Evolutionary conservation across 441 rosid genomes (phyloP).

Genomic region (Euphorbia neoarborescens): DNA sequence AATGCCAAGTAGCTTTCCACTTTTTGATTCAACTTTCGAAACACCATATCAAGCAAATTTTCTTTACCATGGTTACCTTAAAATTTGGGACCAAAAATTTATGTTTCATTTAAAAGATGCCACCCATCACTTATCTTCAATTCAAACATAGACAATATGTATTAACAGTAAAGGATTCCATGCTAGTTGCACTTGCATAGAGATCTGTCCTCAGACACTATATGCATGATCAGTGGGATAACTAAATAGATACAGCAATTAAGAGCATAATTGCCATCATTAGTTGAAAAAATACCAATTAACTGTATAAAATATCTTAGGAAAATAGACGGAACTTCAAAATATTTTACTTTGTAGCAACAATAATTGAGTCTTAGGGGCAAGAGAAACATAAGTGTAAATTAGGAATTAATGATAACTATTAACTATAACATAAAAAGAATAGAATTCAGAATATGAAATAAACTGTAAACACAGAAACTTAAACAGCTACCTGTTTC

Average conservation of each 20-base stretch:
- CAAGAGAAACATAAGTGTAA: neutral
- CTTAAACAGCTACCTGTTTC: constrained; percentile 56
- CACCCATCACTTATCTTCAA: neutral
- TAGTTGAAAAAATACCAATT: neutral
- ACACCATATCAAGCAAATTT: constrained; percentile 1
- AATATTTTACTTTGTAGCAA: neutral
- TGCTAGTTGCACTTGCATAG: neutral
- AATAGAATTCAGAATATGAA: neutral
- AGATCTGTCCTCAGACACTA: neutral
- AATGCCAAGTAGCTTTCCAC: neutral
- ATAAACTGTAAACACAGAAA: constrained; percentile 6
- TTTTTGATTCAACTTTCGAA: neutral
- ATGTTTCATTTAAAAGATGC: neutral
- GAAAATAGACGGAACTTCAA: neutral
- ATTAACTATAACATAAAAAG: neutral
- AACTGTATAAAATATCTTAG: neutral
- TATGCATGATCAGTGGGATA: neutral
- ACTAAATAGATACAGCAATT: neutral
- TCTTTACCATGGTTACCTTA: neutral
- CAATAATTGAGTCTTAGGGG: neutral
- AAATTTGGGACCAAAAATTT: neutral
- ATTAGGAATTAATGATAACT: neutral
- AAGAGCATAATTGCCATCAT: neutral
- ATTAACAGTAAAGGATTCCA: neutral
- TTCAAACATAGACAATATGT: neutral